Evolutionary conservation across 2,329 filamentous ascomycete genomes (phyloP).

Genomic region (Microsporum audouinii): DNA sequence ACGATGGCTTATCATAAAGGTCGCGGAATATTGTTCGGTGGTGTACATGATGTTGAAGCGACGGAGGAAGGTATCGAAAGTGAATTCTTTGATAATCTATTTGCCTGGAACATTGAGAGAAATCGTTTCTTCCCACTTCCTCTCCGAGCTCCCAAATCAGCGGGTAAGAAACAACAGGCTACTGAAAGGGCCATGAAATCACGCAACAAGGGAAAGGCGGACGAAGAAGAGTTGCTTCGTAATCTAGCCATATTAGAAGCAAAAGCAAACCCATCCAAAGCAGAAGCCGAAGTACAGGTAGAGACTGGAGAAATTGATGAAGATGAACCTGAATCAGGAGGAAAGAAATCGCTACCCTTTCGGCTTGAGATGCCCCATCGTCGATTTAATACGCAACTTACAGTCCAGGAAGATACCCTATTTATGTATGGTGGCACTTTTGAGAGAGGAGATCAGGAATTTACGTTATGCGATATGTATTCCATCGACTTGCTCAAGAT

Average conservation of each 20-base stretch:
- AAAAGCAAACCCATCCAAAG: conserved; percentile 47
- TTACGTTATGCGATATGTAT: conserved; percentile 91
- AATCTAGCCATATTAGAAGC: conserved; percentile 79
- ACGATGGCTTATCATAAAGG: conserved; percentile 95
- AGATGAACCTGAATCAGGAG: conserved; percentile 42
- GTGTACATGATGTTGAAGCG: conserved; percentile 84
- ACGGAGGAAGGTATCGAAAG: conserved; percentile 92
- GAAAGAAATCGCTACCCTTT: conserved; percentile 50
- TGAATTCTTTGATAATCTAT: conserved; percentile 89
- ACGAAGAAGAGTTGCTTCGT: conserved; percentile 78
- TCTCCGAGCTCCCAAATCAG: conserved; percentile 60
- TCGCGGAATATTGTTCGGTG: conserved; percentile 83
- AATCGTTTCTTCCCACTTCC: conserved; percentile 85
- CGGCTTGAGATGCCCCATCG: conserved; percentile 76
- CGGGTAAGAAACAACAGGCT: conserved; percentile 45
- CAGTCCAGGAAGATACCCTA: conserved; percentile 82
- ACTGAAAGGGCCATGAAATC: conserved; percentile 38
- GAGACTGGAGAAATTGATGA: conserved; percentile 37
- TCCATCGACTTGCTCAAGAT: conserved; percentile 88
- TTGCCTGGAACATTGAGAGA: conserved; percentile 87
- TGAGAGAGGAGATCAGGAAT: conserved; percentile 89
- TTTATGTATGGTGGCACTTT: conserved; percentile 94
- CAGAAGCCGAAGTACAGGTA: conserved; percentile 33
- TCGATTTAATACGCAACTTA: conserved; percentile 80
- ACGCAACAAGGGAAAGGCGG: conserved; percentile 63